Evolutionary conservation across 192 early-diverging fungal genomes (phyloP), one percentile per base, ranked within the genome.

Genomic region (Coemansia sp.): DNA sequence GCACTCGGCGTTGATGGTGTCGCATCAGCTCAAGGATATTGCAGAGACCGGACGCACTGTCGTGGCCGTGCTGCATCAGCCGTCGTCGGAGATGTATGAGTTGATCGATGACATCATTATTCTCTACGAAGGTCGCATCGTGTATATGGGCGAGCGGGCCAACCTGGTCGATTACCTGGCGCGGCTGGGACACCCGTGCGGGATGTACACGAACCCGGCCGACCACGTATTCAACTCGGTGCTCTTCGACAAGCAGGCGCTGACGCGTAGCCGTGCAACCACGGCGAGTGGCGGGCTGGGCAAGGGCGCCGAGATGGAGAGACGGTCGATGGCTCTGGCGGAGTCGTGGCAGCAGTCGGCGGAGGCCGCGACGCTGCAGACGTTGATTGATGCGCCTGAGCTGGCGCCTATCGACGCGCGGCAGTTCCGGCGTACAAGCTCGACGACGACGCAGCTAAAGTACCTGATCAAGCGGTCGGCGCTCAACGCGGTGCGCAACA

Each of bases 21-120:
- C 80, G 25, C 52, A 60, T 10, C 58, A 77, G 22, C 69, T 83
- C 9, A 41, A 62, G 33, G 32, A 69, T 0, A 68, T 83, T 30
- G 75, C 78, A 3, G 24, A 53, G 10, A 49, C 50, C 0, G 72
- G 72, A 1, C 76, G 79, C 23, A 79, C 68, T 2, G 66, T 78
- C 15, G 60, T 66, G 3, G 44, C 71, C 4, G 69, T 72, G 10
- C 40, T 74, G 60, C 76, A 80, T 41, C 76, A 85, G 67, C 83
- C 81, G 9, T 80, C 79, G 17, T 75, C 73, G 4, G 80, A 83
- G 29, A 78, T 81, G 42, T 82, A 78, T 47, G 65, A 78, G 58
- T 44, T 85, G 32, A 82, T 90, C 24, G 86, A 90, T 53, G 83
- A 88, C 23, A 63, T 90, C 14, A 49, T 88, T 9, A 37, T 90